Base-by-base conservation (phyloP, 176 grass and related monocot genomes). In the Oryza glaberrima region DNA sequence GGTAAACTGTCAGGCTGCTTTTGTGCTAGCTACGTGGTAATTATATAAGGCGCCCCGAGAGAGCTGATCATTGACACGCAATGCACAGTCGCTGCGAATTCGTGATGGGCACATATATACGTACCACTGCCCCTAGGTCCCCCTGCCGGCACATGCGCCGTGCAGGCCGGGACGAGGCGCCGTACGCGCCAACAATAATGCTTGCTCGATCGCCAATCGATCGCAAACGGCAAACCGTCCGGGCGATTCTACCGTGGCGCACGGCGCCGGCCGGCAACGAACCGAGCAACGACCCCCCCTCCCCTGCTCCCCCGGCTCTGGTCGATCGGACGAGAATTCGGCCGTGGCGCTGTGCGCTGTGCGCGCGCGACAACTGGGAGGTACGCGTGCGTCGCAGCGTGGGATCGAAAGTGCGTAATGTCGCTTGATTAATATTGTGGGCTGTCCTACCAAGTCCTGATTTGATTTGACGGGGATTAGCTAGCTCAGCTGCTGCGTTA, bases 161-260 rank as follows among this genome's bases (percentile, higher is more conserved):
- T 82, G 80, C 49, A 82, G 54, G 19, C 6, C 17, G 68, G 15
- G 22, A 3, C 34, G 49, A 26, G 28, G 28, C 28, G 80, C 54
- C 81, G 81, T 63, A 63, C 58, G 58, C n/a, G 58, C 46, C 46
- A 65, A 65, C 7, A 40, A 73, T 82, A 58, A 65, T 82, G 13
- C 20, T 60, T 30, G 28, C 28, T 30, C 28, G 28, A 30, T 30
- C 19, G 16, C 81, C 68, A 47, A 63, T 63, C 9, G 70, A 40
- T 40, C 38, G 26, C 26, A 26, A 26, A 26, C 26, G 26, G 35
- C 4, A 47, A 58, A 73, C 69, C 52, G 38, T 69, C 54, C 17
- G 52, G 52, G 10, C 58, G 23, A 22, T 61, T 63, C 58, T 36
- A 11, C 58, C 20, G 20, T 63, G 54, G 54, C 54, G 20, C 58